Evolutionary conservation across 257 asterid genomes (phyloP).

Genomic region (Catharanthus roseus): DNA sequence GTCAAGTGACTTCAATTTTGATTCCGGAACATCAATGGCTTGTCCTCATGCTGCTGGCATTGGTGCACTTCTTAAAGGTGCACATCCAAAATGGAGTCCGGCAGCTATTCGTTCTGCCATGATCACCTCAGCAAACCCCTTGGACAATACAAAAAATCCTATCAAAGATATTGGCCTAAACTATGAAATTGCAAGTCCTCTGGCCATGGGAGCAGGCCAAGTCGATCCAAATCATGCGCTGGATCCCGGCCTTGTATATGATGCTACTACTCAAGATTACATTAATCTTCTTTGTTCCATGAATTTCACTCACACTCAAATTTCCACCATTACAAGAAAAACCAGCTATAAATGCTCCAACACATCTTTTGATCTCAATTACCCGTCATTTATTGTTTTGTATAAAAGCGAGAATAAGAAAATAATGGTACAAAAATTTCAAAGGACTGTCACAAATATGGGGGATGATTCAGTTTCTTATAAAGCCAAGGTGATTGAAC

Average conservation of each 20-base stretch:
- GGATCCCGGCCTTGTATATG: constrained; percentile 53
- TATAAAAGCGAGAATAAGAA: constrained; percentile 17
- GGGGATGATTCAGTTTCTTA: constrained; percentile 32
- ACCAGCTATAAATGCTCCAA: constrained; percentile 33
- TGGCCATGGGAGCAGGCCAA: constrained; percentile 42
- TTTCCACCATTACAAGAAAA: constrained; percentile 29
- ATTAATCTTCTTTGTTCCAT: too few species aligned
- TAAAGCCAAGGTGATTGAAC: constrained; percentile 26
- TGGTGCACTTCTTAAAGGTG: constrained; percentile 20
- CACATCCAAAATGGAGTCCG: constrained; percentile 23
- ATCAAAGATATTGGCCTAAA: constrained; percentile 15
- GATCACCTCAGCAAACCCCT: constrained; percentile 14
- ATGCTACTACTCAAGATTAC: constrained; percentile 37
- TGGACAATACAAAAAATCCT: constrained; percentile 11
- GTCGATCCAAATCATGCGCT: constrained; percentile 47
- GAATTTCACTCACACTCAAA: constrained; percentile 39
- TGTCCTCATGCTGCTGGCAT: constrained; percentile 25
- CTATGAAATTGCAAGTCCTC: constrained; percentile 12
- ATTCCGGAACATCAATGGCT: constrained; percentile 18
- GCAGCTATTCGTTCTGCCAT: constrained; percentile 26
- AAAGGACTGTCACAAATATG: constrained; percentile 43
- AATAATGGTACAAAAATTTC: constrained; percentile 20
- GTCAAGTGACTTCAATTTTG: not conserved
- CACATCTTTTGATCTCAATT: constrained; percentile 40
- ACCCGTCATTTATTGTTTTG: constrained; percentile 41